Base-by-base conservation (phyloP, 2,329 filamentous ascomycete species). In the Colletotrichum tropicicola region DNA sequence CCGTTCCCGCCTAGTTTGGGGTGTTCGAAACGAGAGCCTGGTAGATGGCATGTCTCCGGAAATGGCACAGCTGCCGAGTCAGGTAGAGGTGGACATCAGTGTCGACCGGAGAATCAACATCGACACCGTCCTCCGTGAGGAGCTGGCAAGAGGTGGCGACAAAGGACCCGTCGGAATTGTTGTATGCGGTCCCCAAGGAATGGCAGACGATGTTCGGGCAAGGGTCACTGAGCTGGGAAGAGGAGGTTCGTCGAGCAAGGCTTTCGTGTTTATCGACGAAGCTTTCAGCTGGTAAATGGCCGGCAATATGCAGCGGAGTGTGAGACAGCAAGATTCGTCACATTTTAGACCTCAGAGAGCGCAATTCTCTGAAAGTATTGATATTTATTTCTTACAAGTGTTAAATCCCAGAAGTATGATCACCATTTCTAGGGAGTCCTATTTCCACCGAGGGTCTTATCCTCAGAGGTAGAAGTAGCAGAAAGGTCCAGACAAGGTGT, bases 381-480 rank as follows among this genome's bases (percentile, higher is more conserved):
- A n/a, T n/a, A n/a, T n/a, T n/a, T n/a, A n/a, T n/a, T n/a, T n/a
- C n/a, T n/a, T n/a, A n/a, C n/a, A n/a, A n/a, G n/a, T n/a, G n/a
- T n/a, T n/a, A n/a, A n/a, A n/a, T n/a, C n/a, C n/a, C n/a, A n/a
- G n/a, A n/a, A n/a, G n/a, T n/a, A n/a, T n/a, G n/a, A n/a, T n/a
- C n/a, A n/a, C n/a, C n/a, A n/a, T n/a, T n/a, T n/a, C n/a, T n/a
- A n/a, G n/a, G n/a, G n/a, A n/a, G n/a, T n/a, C n/a, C n/a, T n/a
- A n/a, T n/a, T n/a, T n/a, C n/a, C n/a, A n/a, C n/a, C n/a, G n/a
- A n/a, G n/a, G n/a, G n/a, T n/a, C n/a, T n/a, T n/a, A 27, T 13
- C 2, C 28, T 65, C 30, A 75, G 9, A 71, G 63, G 39, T 75
- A 77, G 28, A 73, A 74, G 51, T 75, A 76, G 53, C 74, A 75